Percentiles rank a stretch among this genome's conserved stretches.
Conservation (phyloP, 441 rosid genomes). For the Jatropha multifida region DNA sequence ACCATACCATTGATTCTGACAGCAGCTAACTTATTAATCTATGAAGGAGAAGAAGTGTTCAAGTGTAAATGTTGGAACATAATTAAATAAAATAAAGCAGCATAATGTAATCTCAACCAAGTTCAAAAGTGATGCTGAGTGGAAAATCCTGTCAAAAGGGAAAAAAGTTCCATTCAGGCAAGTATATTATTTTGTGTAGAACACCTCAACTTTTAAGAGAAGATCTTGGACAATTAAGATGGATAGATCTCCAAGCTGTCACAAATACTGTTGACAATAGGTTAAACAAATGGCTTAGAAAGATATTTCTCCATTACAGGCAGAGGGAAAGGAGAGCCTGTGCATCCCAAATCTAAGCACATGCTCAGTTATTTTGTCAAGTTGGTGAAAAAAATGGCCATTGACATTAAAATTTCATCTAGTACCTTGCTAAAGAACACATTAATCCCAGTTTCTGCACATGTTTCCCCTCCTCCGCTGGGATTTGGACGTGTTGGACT, state of each 20-base stretch:
- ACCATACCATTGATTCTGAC: constrained; percentile 95
- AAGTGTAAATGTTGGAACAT: constrained; percentile 12
- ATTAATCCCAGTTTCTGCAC: constrained; percentile 95
- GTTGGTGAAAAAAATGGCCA: background rate
- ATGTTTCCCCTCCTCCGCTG: constrained; percentile 98
- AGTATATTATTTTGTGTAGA: background rate
- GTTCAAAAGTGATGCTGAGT: background rate
- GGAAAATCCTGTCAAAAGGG: background rate
- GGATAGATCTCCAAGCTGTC: background rate
- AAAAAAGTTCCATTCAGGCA: background rate
- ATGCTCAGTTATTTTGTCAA: background rate
- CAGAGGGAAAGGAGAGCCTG: background rate
- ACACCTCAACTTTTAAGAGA: background rate
- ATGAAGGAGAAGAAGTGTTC: constrained; percentile 16
- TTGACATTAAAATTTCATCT: background rate
- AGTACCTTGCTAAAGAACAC: constrained; percentile 87
- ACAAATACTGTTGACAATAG: background rate
- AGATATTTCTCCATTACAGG: background rate
- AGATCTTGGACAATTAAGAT: background rate
- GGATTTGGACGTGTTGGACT: constrained; percentile 97
- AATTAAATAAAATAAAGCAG: background rate
- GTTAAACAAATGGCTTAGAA: background rate
- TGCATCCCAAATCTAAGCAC: background rate
- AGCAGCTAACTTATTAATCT: constrained; percentile 96
- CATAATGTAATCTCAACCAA: background rate